Evolutionary conservation across 1,139 yeast species (phyloP).

Genomic region (Lodderomyces jiufengensis): DNA sequence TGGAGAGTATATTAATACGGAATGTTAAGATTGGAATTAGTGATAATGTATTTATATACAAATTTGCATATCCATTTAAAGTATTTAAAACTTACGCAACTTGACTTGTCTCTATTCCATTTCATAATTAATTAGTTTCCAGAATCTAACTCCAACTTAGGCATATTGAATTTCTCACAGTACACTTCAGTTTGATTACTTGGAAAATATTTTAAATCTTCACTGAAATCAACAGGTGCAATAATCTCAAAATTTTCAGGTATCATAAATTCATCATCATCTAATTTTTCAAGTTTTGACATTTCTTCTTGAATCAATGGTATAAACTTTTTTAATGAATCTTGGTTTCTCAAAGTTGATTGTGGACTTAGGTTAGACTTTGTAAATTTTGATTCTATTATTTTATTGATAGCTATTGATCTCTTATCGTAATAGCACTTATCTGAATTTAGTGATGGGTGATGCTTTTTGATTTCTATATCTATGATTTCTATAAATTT

Average conservation of each 20-base stretch:
- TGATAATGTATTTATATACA: too few relatives aligned
- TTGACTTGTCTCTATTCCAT: too few relatives aligned
- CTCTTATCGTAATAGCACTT: conserved; percentile 41
- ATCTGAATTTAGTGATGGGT: conserved; percentile 15
- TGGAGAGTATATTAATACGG: too few relatives aligned
- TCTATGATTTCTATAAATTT: conserved; percentile 45
- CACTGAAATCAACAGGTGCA: conserved; percentile 27
- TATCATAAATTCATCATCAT: conserved; percentile 16
- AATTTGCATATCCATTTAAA: too few relatives aligned
- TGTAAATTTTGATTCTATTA: conserved; percentile 25
- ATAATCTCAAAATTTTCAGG: conserved; percentile 25
- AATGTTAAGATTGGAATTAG: too few relatives aligned
- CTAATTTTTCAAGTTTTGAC: conserved; percentile 12
- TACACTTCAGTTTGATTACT: conserved; percentile 36
- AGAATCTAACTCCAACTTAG: conserved; percentile 3
- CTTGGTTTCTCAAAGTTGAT: conserved; percentile 10
- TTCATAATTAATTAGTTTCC: too few relatives aligned
- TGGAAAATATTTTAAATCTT: conserved; percentile 27
- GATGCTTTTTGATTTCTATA: conserved; percentile 23
- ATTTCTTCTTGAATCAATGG: conserved; percentile 22
- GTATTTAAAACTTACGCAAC: too few relatives aligned
- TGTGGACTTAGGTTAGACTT: conserved; percentile 9
- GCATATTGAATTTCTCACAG: conserved; percentile 23
- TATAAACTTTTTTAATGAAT: conserved; percentile 17
- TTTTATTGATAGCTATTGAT: conserved; percentile 45